Evolutionary conservation across 331 rosid species (phyloP).

Genomic region (Rosa hybrid): DNA sequence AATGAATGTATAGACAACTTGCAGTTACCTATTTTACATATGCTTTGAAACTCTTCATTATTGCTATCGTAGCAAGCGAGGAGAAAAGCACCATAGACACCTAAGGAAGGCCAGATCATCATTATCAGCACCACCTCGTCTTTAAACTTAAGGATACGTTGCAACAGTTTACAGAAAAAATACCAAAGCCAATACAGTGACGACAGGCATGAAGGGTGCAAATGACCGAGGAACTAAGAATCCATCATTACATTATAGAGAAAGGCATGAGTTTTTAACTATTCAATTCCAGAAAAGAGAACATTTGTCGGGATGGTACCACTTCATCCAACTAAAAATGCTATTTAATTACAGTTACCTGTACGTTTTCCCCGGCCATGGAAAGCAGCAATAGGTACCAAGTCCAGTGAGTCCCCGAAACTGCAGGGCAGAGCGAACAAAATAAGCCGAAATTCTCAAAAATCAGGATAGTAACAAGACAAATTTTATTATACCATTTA

Average conservation of each 20-base stretch:
- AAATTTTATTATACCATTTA: slow-evolving; percentile 26
- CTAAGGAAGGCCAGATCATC: slow-evolving; percentile 45
- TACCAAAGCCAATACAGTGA: slow-evolving; percentile 7
- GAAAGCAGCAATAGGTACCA: slow-evolving; percentile 96
- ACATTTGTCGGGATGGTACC: slow-evolving; percentile 9
- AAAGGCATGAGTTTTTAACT: background rate
- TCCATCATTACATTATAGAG: background rate
- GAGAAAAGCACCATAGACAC: slow-evolving; percentile 91
- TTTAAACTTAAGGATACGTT: slow-evolving; percentile 21
- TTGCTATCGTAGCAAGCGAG: slow-evolving; percentile 77
- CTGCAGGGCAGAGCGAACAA: slow-evolving; percentile 47
- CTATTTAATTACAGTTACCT: slow-evolving; percentile 48
- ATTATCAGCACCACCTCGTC: background rate
- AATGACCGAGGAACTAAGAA: background rate
- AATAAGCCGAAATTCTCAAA: slow-evolving; percentile 26
- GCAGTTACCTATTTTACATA: slow-evolving; percentile 83
- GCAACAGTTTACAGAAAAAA: slow-evolving; percentile 20
- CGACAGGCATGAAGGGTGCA: background rate
- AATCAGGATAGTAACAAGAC: slow-evolving; percentile 20
- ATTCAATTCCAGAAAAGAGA: slow-evolving; percentile 2
- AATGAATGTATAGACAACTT: background rate
- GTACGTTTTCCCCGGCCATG: slow-evolving; percentile 95
- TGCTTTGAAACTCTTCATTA: slow-evolving; percentile 88
- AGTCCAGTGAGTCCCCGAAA: slow-evolving; percentile 90
- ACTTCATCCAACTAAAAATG: slow-evolving; percentile 9